Evolutionary conservation across 805 yeast genomes (phyloP).

Genomic region (Pachysolen tannophilus): DNA sequence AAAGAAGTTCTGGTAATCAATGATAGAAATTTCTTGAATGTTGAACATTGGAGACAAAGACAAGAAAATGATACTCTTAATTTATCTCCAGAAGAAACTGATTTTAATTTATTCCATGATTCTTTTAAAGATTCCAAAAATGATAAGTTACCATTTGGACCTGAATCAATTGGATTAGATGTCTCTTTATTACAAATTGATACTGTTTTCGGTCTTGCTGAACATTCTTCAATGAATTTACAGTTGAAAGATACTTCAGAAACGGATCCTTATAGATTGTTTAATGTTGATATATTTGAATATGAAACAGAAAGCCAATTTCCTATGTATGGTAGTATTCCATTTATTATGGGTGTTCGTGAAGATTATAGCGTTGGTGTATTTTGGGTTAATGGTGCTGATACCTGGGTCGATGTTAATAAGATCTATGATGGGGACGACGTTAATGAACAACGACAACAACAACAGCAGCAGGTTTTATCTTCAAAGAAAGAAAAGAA

Average conservation of each 20-base stretch:
- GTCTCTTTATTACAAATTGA: slow-evolving; percentile 51
- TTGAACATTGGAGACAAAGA: slow-evolving; percentile 73
- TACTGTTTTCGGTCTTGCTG: slow-evolving; percentile 91
- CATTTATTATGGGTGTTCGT: slow-evolving; percentile 69
- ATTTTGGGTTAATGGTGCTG: slow-evolving; percentile 92
- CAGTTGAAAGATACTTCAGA: slow-evolving; percentile 60
- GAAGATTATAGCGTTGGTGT: slow-evolving; percentile 58
- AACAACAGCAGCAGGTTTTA: slow-evolving; percentile 9
- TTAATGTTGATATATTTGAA: slow-evolving; percentile 92
- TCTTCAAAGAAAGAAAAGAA: slow-evolving; percentile 8
- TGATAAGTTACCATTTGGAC: slow-evolving; percentile 73
- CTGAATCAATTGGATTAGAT: slow-evolving; percentile 84
- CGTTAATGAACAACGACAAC: too few species aligned
- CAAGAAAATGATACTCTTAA: slow-evolving; percentile 27
- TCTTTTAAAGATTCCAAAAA: slow-evolving; percentile 53
- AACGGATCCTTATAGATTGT: slow-evolving; percentile 76
- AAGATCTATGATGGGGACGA: slow-evolving; percentile 24
- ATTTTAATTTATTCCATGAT: slow-evolving; percentile 64
- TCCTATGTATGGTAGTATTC: slow-evolving; percentile 96
- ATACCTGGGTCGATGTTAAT: slow-evolving; percentile 76
- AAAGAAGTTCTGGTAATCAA: slow-evolving; percentile 51
- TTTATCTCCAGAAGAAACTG: slow-evolving; percentile 50
- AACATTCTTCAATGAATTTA: slow-evolving; percentile 74
- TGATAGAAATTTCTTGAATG: slow-evolving; percentile 60
- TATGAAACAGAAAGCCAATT: slow-evolving; percentile 74